Conservation (phyloP, 2,329 filamentous ascomycete species). For the Didymella exigua region DNA sequence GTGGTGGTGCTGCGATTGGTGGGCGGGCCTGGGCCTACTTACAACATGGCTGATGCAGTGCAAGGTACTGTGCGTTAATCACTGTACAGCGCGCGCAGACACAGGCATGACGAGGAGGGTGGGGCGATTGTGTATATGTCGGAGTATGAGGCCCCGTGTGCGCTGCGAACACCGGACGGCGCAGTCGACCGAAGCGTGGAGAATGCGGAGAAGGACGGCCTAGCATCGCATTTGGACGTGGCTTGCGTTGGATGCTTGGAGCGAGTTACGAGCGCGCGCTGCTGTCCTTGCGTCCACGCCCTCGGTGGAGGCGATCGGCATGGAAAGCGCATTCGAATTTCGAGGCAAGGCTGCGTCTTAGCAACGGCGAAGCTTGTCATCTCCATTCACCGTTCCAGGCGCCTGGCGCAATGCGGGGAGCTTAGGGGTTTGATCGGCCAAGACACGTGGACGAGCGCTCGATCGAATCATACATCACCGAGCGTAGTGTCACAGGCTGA, state of each 20-base stretch:
- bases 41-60: constrained; percentile 45
- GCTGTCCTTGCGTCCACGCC: not conserved
- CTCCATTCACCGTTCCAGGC: constrained; percentile 2
- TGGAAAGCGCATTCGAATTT: not conserved
- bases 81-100: constrained; percentile 17
- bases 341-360: constrained; percentile 4
- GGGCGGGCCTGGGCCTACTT: constrained; percentile 30
- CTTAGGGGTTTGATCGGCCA: constrained; percentile 13
- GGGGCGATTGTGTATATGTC: constrained; percentile 11
- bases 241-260: constrained; percentile 16
- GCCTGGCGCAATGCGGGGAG: constrained; percentile 17
- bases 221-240: constrained; percentile 17
- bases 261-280: constrained; percentile 8
- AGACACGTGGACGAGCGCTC: constrained; percentile 12
- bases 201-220: constrained; percentile 20
- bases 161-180: constrained; percentile 13
- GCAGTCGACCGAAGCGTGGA: constrained; percentile 15
- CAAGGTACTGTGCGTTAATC: constrained; percentile 32
- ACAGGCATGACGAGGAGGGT: constrained; percentile 15
- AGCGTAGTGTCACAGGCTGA: constrained; percentile 1
- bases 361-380: constrained; percentile 5
- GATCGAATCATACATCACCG: constrained; percentile 17
- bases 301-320: not conserved
- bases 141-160: constrained; percentile 7
- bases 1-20: constrained; percentile 32